Base-by-base conservation (phyloP, 495 filamentous ascomycete genomes). In the Penicillium angulare region DNA sequence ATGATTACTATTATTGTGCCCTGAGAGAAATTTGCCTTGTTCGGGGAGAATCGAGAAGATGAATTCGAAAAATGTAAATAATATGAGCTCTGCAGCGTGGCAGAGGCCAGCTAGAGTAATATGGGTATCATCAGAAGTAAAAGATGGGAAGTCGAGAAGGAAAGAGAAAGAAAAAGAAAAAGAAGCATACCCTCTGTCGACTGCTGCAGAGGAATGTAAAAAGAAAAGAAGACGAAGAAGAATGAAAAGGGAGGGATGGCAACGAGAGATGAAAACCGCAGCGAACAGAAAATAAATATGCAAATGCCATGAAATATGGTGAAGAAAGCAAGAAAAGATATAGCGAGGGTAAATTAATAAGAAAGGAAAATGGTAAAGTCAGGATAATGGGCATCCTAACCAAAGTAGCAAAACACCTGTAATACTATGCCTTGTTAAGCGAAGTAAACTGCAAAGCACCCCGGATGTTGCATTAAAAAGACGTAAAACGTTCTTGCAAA, bases 81-180 rank as follows among this genome's bases (percentile, higher is more conserved):
- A 16, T 41, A 15, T 40, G 24, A 15, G 38, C 38, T 41, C 38
- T 24, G 38, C 7, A 41, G 16, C 38, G 24, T 24, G 21, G 21
- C 38, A n/a, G 33, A 0, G 8, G 43, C 43, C 31, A 46, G 27
- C 29, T 46, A 33, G 31, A 46, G 43, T 33, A 46, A 46, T 46
- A 46, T 46, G 43, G 43, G 43, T 46, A 46, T 46, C 43, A 46
- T 46, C 23, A 52, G 36, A 52, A 27, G 21, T 49, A 31, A 13
- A 43, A 44, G n/a, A n/a, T n/a, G n/a, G n/a, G n/a, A 53, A 50
- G 6, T 39, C 43, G 36, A 33, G 9, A 41, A 43, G 39, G 24
- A 32, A 16, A 3, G 24, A 12, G 26, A 29, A 17, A 8, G 20
- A 13, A 15, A 18, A 16, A 20, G 34, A 38, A 7, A 38, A 38